These are phyloP conservation scores for Neofusicoccum kwambonambiense DNA, from an alignment of 2,329 filamentous ascomycete species.

Conservation along the genomic window DNA sequence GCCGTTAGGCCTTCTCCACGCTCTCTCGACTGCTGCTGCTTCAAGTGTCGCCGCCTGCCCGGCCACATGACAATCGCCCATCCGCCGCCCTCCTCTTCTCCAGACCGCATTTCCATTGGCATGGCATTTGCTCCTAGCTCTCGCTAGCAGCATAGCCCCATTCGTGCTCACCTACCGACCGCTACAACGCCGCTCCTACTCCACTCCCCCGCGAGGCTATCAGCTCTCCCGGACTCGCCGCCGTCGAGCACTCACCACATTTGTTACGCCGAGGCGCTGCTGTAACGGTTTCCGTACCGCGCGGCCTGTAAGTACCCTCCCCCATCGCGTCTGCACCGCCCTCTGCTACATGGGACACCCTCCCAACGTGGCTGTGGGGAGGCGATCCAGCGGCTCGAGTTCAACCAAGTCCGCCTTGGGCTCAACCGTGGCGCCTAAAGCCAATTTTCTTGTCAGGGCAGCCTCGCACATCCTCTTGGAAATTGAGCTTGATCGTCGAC, in stretches of 20 bases:
- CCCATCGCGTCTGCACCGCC: slow-evolving; percentile 2
- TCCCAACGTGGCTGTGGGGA: background rate
- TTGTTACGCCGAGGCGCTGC: background rate
- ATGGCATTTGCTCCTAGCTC: background rate
- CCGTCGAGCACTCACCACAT: background rate
- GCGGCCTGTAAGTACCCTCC: slow-evolving; percentile 2
- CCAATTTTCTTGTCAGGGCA: background rate
- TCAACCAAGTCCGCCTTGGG: slow-evolving; percentile 1
- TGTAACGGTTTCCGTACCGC: background rate
- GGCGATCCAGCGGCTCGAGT: background rate
- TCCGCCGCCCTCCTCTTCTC: background rate
- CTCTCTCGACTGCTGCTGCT: background rate
- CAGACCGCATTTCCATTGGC: slow-evolving; percentile 14
- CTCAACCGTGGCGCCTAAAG: slow-evolving; percentile 7
- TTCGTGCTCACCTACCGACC: slow-evolving; percentile 12
- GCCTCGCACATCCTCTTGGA: background rate
- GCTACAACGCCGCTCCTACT: background rate
- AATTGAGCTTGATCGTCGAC: background rate
- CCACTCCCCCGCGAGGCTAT: background rate
- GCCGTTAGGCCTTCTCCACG: background rate
- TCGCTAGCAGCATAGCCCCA: slow-evolving; percentile 16
- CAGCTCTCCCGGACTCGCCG: background rate
- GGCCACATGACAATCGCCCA: background rate
- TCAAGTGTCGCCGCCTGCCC: slow-evolving; percentile 1
- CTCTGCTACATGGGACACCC: background rate